Evolutionary conservation across 2,329 filamentous ascomycete genomes (phyloP).

Genomic region (Penicillium rolfsii): DNA sequence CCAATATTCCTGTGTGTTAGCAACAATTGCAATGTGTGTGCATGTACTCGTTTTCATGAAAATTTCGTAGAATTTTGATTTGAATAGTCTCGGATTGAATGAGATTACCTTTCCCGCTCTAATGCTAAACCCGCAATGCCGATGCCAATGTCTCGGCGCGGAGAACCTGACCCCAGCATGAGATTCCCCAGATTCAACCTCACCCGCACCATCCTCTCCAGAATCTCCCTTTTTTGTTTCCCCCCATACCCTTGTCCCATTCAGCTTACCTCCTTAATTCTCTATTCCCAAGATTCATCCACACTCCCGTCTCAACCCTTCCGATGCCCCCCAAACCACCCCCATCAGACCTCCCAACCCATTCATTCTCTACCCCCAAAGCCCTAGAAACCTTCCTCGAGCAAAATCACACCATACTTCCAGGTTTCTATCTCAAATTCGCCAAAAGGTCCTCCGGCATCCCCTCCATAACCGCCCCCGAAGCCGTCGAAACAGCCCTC

Average conservation of each 20-base stretch:
- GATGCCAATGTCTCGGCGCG: background rate
- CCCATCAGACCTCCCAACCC: slow-evolving; percentile 33
- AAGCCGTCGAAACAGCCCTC: slow-evolving; percentile 61
- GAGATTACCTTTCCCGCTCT: background rate
- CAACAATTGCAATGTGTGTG: slow-evolving; percentile 9
- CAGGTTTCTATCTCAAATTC: slow-evolving; percentile 54
- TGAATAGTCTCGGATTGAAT: too few relatives aligned
- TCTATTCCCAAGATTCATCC: background rate
- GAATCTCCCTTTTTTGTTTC: background rate
- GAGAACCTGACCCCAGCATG: background rate
- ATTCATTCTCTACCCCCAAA: slow-evolving; percentile 30
- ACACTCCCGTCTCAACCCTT: background rate
- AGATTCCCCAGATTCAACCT: background rate
- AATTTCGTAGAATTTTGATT: background rate
- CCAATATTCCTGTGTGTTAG: slow-evolving; percentile 6
- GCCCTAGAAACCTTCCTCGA: slow-evolving; percentile 49
- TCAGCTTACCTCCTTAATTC: background rate
- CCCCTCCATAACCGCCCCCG: slow-evolving; percentile 49
- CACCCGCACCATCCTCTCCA: background rate
- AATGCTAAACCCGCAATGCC: background rate
- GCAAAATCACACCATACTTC: slow-evolving; percentile 36
- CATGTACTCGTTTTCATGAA: background rate
- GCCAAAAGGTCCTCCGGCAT: slow-evolving; percentile 53
- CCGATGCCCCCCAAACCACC: slow-evolving; percentile 9
- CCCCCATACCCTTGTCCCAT: background rate